Conservation (phyloP, 768 basidiomycete species). For the Cubamyces lactineus region DNA sequence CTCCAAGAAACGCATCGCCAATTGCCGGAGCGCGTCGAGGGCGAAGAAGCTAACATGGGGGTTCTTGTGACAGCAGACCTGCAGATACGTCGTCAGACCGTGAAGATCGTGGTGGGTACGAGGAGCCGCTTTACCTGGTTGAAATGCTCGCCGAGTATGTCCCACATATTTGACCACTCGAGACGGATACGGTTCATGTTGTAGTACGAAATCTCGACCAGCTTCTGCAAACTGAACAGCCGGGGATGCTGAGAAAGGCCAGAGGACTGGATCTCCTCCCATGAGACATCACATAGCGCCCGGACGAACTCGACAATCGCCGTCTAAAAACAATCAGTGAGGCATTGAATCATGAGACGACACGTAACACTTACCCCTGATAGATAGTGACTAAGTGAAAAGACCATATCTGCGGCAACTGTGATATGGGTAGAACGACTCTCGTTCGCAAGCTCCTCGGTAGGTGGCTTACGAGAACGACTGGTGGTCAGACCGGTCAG, state of each 20-base stretch:
- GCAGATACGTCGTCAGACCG: slow-evolving; percentile 19
- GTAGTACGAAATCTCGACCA: slow-evolving; percentile 99
- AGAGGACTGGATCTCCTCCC: slow-evolving; percentile 99
- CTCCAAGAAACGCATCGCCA: slow-evolving; percentile 98
- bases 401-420: slow-evolving; percentile 99
- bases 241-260: slow-evolving; percentile 93
- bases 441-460: slow-evolving; percentile 95
- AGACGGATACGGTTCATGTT: slow-evolving; percentile 98
- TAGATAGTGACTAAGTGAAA: slow-evolving; percentile 92
- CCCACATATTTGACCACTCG: slow-evolving; percentile 98
- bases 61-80: slow-evolving; percentile 99
- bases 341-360: slow-evolving; percentile 14
- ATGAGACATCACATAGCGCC: slow-evolving; percentile 94
- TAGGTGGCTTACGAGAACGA: slow-evolving; percentile 60
- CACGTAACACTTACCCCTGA: slow-evolving; percentile 74
- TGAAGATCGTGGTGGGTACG: neutral
- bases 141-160: slow-evolving; percentile 97
- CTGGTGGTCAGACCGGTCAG: slow-evolving; percentile 8
- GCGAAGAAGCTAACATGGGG: slow-evolving; percentile 97
- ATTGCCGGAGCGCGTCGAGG: slow-evolving; percentile 91
- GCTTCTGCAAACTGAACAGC: slow-evolving; percentile 94
- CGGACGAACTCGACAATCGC: slow-evolving; percentile 98
- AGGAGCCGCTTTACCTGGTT: slow-evolving; percentile 67
- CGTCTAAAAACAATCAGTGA: slow-evolving; percentile 51
- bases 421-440: slow-evolving; percentile 98